A percentile compares a stretch with the other conserved stretches of the same genome.
phyloP scores from a whole-genome alignment of 768 basidiomycete genomes.

The Pleurotus sapidus region DNA sequence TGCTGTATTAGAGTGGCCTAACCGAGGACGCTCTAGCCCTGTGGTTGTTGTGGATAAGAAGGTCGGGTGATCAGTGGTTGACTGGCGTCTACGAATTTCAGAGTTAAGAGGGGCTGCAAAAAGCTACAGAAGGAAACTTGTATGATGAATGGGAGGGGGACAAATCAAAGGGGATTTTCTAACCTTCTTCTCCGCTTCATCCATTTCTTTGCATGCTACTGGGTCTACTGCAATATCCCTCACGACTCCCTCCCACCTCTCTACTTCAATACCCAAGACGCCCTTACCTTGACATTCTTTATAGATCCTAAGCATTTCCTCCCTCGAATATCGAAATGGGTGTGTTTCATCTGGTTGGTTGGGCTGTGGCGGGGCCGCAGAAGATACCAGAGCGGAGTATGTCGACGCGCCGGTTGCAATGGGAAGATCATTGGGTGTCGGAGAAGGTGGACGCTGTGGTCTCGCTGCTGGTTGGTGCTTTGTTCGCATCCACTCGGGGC shows the following conservation, averaged over 20 bases:
- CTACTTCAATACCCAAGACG: slow-evolving; percentile 80
- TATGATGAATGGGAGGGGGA: slow-evolving; percentile 21
- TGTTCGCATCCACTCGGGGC: slow-evolving; percentile 90
- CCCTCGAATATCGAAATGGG: slow-evolving; percentile 87
- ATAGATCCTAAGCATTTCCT: slow-evolving; percentile 81
- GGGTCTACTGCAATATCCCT: slow-evolving; percentile 75
- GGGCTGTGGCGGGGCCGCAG: slow-evolving; percentile 41
- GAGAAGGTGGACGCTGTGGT: slow-evolving; percentile 55
- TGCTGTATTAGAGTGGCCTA: slow-evolving; percentile 46
- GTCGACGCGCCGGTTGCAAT: slow-evolving; percentile 53
- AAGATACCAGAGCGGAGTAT: slow-evolving; percentile 69
- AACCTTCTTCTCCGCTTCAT: slow-evolving; percentile 87
- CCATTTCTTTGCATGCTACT: slow-evolving; percentile 73
- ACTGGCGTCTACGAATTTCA: slow-evolving; percentile 83
- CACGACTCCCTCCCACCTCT: slow-evolving; percentile 87
- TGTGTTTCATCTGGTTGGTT: slow-evolving; percentile 63
- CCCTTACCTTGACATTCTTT: slow-evolving; percentile 73
- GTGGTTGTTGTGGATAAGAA: slow-evolving; percentile 49
- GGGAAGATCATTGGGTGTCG: slow-evolving; percentile 45
- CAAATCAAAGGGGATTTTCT: slow-evolving; percentile 18
- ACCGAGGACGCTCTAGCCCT: slow-evolving; percentile 55
- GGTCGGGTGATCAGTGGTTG: slow-evolving; percentile 61
- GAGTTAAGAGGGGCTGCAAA: slow-evolving; percentile 84
- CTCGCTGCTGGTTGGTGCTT: slow-evolving; percentile 60
- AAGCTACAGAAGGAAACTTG: slow-evolving; percentile 45